Evolutionary conservation across 2,329 filamentous ascomycete species (phyloP), one percentile per base, ranked within the genome.

Genomic region (Exophiala calicioides): DNA sequence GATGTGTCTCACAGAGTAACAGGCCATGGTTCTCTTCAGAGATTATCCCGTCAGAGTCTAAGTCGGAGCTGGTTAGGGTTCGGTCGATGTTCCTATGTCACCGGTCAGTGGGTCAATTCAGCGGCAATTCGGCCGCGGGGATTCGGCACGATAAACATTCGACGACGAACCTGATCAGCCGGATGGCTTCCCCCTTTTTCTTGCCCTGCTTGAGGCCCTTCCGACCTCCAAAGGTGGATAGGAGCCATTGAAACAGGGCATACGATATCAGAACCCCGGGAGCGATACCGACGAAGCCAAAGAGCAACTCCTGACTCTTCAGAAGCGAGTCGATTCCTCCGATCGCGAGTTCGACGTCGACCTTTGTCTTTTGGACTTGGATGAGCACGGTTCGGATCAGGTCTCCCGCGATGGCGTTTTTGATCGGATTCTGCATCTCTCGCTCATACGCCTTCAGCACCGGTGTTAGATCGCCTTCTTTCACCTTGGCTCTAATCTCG

Each of bases 341-440:
- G 72, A 98, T 90, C 10, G 93, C 93, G 52, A 97, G 84, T 67
- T 98, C 93, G 9, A 98, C 83, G 62, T 98, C 93, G 6, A 98
- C 93, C 73, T 98, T 98, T 16, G 93, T 97, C 76, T 98, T 98
- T 63, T 98, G 93, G 27, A 98, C 85, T 64, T 98, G 93, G 44
- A 98, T 97, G 33, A 98, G 76, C 20, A 98, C 80, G 3, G 91
- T 90, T 40, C 91, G 84, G 26, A 97, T 80, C 20, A 98, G 77
- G 60, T 97, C 91, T 8, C 93, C 93, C 21, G 82, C 80, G 13
- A 98, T 69, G 0, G 90, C 88, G 5, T 91, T 90, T 44, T 84
- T 75, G 51, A 98, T 82, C 1, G 93, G 93, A 35, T 76, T 85
- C 41, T 86, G 80, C 31, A 98, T 75, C 58, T 96, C 91, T 62